These are phyloP conservation scores for Theobroma grandiflorum DNA, from an alignment of 441 rosid genomes.

Conservation along the genomic window DNA sequence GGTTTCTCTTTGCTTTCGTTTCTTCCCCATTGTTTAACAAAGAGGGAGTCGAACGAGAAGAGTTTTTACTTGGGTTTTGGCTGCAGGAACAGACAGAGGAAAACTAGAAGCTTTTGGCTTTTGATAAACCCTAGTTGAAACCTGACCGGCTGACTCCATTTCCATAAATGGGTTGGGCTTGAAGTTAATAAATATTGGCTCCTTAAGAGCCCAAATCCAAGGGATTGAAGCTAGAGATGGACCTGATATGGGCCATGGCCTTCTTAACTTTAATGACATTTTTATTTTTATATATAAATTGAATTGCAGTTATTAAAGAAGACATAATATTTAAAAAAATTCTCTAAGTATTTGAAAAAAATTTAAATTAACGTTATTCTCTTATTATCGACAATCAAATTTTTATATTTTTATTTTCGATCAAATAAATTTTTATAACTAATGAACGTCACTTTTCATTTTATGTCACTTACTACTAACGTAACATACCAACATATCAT, in stretches of 20 bases:
- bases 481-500: too few species aligned
- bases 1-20: constrained; percentile 80
- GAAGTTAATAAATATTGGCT: neutral
- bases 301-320: too few species aligned
- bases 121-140: constrained; percentile 16
- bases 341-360: too few species aligned
- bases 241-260: neutral
- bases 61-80: neutral
- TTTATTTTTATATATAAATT: too few species aligned
- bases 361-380: too few species aligned
- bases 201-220: neutral
- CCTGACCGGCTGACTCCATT: neutral
- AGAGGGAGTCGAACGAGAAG: neutral
- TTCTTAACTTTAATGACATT: too few species aligned
- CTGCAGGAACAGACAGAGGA: neutral
- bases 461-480: too few species aligned
- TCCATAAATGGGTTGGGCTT: neutral
- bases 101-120: neutral
- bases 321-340: too few species aligned
- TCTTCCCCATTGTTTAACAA: constrained; percentile 67
- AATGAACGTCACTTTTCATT: too few species aligned
- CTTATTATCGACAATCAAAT: too few species aligned
- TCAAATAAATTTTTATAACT: too few species aligned
- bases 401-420: too few species aligned
- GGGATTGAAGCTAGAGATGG: neutral